A percentile compares a stretch with the other conserved stretches of the same genome.
Conservation (phyloP, 306 rosid species). For the Fragaria nilgerrensis region DNA sequence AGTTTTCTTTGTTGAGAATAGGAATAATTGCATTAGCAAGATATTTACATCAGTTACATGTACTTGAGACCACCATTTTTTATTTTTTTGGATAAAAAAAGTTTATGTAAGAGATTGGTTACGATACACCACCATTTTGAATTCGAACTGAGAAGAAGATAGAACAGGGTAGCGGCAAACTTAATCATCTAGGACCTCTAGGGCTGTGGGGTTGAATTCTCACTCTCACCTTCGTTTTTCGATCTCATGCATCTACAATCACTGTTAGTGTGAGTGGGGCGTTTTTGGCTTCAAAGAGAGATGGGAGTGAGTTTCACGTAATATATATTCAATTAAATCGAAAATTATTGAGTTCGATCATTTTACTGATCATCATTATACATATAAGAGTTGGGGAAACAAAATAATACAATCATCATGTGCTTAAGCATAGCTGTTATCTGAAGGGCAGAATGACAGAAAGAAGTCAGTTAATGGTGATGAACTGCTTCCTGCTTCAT, state of each 20-base stretch:
- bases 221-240: not conserved
- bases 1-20: too few species aligned
- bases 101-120: too few species aligned
- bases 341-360: not conserved
- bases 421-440: not conserved
- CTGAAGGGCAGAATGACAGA: constrained; percentile 5
- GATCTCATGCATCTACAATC: not conserved
- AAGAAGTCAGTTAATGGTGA: not conserved
- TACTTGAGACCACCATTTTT: too few species aligned
- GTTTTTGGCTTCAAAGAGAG: not conserved
- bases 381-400: not conserved
- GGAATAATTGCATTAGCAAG: too few species aligned
- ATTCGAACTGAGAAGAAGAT: too few species aligned
- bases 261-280: not conserved
- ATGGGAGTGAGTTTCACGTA: not conserved
- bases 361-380: not conserved
- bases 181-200: too few species aligned
- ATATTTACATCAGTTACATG: too few species aligned
- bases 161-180: too few species aligned
- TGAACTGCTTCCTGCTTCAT: not conserved
- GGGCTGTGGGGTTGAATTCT: not conserved
- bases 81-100: too few species aligned
- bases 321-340: not conserved
- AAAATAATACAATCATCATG: not conserved
- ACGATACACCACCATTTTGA: too few species aligned